Percentiles rank a stretch among this genome's conserved stretches.
Evolutionary conservation across 768 basidiomycete genomes (phyloP).

Genomic region (Suillus tomentosus): DNA sequence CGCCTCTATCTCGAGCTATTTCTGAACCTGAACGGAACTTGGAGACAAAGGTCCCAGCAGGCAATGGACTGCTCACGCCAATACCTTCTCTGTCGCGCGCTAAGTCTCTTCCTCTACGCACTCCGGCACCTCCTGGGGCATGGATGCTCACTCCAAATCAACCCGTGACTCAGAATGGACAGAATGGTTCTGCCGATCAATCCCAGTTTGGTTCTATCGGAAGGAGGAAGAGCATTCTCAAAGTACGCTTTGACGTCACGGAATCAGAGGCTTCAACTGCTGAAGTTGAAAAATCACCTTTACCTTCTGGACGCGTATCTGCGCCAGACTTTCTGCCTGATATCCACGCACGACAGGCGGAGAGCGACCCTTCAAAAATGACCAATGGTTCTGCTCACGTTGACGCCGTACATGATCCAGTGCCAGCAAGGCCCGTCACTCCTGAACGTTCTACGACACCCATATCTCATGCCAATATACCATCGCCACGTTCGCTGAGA

Average conservation of each 20-base stretch:
- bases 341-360: not conserved
- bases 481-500: slow-evolving; percentile 39
- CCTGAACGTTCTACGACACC: slow-evolving; percentile 29
- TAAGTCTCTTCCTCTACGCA: slow-evolving; percentile 48
- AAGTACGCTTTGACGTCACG: slow-evolving; percentile 70
- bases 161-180: slow-evolving; percentile 20
- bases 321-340: not conserved
- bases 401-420: slow-evolving; percentile 12
- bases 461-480: slow-evolving; percentile 24
- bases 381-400: slow-evolving; percentile 10
- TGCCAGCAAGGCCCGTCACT: slow-evolving; percentile 20
- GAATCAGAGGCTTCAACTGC: slow-evolving; percentile 36
- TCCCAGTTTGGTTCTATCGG: slow-evolving; percentile 37
- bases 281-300: slow-evolving; percentile 28
- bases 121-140: slow-evolving; percentile 70
- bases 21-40: slow-evolving; percentile 19
- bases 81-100: slow-evolving; percentile 50
- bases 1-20: slow-evolving; percentile 22
- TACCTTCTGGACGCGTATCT: slow-evolving; percentile 28
- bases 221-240: slow-evolving; percentile 57
- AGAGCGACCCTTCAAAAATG: not conserved
- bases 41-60: slow-evolving; percentile 19
- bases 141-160: slow-evolving; percentile 61
- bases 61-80: slow-evolving; percentile 44
- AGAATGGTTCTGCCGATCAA: slow-evolving; percentile 23